phyloP scores from a whole-genome alignment of 495 filamentous ascomycete genomes.

The Darksidea phi region DNA sequence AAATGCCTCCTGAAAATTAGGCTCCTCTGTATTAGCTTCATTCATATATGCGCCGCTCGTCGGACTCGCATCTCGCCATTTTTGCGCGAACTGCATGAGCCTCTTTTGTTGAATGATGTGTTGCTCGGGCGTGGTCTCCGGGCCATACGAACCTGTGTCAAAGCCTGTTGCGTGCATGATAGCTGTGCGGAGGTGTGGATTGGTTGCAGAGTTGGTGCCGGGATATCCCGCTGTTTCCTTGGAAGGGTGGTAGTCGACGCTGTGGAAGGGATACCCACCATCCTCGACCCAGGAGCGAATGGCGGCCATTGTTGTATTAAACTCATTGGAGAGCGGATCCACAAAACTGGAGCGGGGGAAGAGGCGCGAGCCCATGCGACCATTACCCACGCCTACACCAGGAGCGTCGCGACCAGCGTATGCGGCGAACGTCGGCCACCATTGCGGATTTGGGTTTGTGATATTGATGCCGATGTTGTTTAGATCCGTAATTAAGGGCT shows the following conservation, averaged over 20 bases:
- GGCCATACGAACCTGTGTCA: constrained; percentile 20
- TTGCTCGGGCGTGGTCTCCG: constrained; percentile 6
- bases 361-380: constrained; percentile 27
- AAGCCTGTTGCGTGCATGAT: constrained; percentile 28
- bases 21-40: constrained; percentile 35
- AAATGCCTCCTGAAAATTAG: constrained; percentile 33
- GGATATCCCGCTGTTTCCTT: constrained; percentile 22
- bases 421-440: constrained; percentile 6
- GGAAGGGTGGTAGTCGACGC: constrained; percentile 25
- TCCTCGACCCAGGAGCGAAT: constrained; percentile 31
- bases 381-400: constrained; percentile 8
- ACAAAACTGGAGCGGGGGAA: constrained; percentile 24
- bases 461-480: constrained; percentile 24
- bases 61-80: constrained; percentile 27
- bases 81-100: constrained; percentile 20
- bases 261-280: constrained; percentile 29
- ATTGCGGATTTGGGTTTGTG: constrained; percentile 7
- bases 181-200: constrained; percentile 15
- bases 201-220: constrained; percentile 13
- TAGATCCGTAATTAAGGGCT: constrained; percentile 15
- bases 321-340: constrained; percentile 3
- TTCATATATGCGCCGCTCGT: constrained; percentile 35
- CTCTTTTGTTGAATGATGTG: constrained; percentile 14
- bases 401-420: constrained; percentile 5
- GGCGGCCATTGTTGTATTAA: constrained; percentile 17